Conservation (phyloP, 108 stramenopile species). For the Nitzschia sp. region DNA sequence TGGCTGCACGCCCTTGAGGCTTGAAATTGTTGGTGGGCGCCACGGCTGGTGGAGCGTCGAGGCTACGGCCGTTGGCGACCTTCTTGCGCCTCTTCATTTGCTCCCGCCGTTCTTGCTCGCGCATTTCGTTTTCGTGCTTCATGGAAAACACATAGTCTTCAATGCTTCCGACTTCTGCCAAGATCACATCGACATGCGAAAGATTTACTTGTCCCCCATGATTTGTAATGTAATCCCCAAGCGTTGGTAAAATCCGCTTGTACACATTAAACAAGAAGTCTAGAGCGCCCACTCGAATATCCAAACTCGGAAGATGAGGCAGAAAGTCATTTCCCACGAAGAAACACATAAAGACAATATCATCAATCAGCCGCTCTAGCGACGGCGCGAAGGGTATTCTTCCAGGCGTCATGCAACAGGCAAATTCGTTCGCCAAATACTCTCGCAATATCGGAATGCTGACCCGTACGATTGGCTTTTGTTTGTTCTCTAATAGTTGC, state of each 20-base stretch:
- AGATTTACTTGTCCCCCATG: conserved; percentile 94
- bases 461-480: conserved; percentile 78
- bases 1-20: conserved; percentile 67
- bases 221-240: conserved; percentile 95
- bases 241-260: conserved; percentile 82
- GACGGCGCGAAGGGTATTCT: conserved; percentile 60
- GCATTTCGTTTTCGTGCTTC: conserved; percentile 86
- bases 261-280: conserved; percentile 92
- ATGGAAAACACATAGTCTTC: conserved; percentile 96
- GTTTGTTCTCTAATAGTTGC: conserved; percentile 75
- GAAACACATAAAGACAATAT: conserved; percentile 98
- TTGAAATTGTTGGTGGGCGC: conserved; percentile 33
- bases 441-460: conserved; percentile 93
- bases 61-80: conserved; percentile 36
- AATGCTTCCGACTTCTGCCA: conserved; percentile 92
- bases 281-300: conserved; percentile 93
- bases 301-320: conserved; percentile 94
- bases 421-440: conserved; percentile 92
- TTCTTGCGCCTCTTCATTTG: conserved; percentile 47
- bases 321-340: conserved; percentile 96
- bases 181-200: conserved; percentile 89
- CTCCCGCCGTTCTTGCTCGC: conserved; percentile 60
- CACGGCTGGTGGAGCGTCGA: conserved; percentile 48
- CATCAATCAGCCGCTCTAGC: conserved; percentile 94
- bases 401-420: conserved; percentile 37